Evolutionary conservation across 495 filamentous ascomycete genomes (phyloP).

Genomic region (Daldinia vernicosa): DNA sequence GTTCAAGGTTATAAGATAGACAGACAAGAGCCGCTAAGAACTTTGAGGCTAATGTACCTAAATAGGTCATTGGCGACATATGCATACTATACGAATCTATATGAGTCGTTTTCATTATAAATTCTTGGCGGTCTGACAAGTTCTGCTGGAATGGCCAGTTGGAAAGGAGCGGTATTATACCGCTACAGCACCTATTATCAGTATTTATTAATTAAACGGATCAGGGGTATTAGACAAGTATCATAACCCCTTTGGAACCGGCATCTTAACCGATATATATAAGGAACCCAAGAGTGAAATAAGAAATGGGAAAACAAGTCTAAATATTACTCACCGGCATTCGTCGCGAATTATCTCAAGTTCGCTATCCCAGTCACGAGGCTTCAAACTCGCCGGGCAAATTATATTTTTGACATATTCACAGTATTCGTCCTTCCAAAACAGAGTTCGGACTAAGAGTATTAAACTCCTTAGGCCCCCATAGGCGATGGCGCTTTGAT

Average conservation of each 20-base stretch:
- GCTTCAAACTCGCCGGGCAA: neutral
- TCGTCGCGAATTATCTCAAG: too few species aligned
- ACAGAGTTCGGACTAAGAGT: conserved; percentile 20
- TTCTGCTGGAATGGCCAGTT: conserved; percentile 9
- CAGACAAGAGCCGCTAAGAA: conserved; percentile 18
- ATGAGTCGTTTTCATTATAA: neutral
- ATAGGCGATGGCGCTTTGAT: neutral
- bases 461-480: neutral
- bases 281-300: neutral
- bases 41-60: neutral
- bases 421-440: neutral
- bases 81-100: neutral
- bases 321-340: neutral
- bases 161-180: neutral
- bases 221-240: too few species aligned
- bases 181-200: neutral
- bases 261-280: neutral
- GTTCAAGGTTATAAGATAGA: neutral
- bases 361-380: neutral
- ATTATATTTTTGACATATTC: conserved; percentile 23
- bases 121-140: conserved; percentile 1
- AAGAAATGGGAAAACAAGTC: neutral
- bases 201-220: too few species aligned
- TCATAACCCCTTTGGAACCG: neutral
- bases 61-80: neutral